These are phyloP conservation scores for Hypomontagnella monticulosa DNA, from an alignment of 495 filamentous ascomycete genomes.

Conservation along the genomic window DNA sequence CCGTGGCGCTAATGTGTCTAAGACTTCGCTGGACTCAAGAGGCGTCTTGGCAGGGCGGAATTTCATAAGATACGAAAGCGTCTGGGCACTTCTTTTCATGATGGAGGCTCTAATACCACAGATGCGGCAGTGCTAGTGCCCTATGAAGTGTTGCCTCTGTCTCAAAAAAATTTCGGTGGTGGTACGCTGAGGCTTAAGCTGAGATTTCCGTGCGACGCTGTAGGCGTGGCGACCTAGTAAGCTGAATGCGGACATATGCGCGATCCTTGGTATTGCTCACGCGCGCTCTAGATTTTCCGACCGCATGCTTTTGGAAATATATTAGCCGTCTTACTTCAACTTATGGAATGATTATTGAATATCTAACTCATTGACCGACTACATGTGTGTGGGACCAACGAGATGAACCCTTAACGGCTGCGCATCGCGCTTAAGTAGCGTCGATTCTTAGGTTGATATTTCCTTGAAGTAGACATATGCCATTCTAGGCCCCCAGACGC, in stretches of 20 bases:
- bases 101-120: neutral
- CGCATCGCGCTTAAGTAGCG: slow-evolving; percentile 1
- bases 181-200: neutral
- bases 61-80: neutral
- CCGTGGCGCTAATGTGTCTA: slow-evolving; percentile 14
- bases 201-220: slow-evolving; percentile 8
- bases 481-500: too few relatives aligned
- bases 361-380: neutral
- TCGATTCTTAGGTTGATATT: neutral
- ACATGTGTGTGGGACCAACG: neutral
- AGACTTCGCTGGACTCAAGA: slow-evolving; percentile 3
- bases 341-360: neutral
- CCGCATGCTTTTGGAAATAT: neutral
- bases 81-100: too few relatives aligned
- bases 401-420: neutral
- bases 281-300: neutral
- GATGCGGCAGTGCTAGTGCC: neutral
- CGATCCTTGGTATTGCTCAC: neutral
- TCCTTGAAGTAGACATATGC: neutral
- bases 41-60: slow-evolving; percentile 37
- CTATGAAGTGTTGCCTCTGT: neutral
- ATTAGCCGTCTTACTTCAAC: neutral
- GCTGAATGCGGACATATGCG: neutral
- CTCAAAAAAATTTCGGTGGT: neutral
- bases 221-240: neutral